Evolutionary conservation across 2,329 filamentous ascomycete species (phyloP).

Genomic region (Sphaerulina populicola): DNA sequence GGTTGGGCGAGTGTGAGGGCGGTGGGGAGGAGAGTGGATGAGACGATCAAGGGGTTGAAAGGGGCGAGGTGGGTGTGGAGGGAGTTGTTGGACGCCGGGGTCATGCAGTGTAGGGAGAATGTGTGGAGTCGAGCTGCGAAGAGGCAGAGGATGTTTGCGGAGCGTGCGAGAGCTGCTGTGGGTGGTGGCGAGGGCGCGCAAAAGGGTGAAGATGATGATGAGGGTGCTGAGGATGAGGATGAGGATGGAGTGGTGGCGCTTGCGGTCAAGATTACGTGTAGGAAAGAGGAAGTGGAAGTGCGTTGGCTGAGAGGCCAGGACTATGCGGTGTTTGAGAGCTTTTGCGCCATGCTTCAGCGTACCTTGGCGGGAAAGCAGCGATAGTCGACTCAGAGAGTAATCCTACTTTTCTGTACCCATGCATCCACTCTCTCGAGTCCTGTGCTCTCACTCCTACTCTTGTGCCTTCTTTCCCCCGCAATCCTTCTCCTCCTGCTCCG

Average conservation of each 20-base stretch:
- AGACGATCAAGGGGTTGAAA: constrained; percentile 49
- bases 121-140: constrained; percentile 73
- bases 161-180: constrained; percentile 25
- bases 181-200: constrained; percentile 18
- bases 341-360: constrained; percentile 68
- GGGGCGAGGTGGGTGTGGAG: constrained; percentile 58
- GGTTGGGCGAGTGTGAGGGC: constrained; percentile 25
- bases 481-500: no score
- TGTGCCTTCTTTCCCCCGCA: not conserved
- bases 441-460: not conserved
- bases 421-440: not conserved
- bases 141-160: constrained; percentile 40
- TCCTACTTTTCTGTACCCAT: not conserved
- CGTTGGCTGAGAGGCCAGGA: constrained; percentile 73
- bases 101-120: constrained; percentile 58
- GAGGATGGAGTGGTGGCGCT: constrained; percentile 33
- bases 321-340: constrained; percentile 70
- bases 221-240: constrained; percentile 25
- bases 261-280: constrained; percentile 36
- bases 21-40: constrained; percentile 36
- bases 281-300: constrained; percentile 38
- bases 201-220: constrained; percentile 10
- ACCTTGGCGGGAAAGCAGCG: constrained; percentile 12
- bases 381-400: not conserved
- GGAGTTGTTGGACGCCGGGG: constrained; percentile 44